A percentile compares a stretch with the other conserved stretches of the same genome.
These are phyloP conservation scores for Erodium texanum DNA, from an alignment of 441 rosid genomes.

Conservation along the genomic window DNA sequence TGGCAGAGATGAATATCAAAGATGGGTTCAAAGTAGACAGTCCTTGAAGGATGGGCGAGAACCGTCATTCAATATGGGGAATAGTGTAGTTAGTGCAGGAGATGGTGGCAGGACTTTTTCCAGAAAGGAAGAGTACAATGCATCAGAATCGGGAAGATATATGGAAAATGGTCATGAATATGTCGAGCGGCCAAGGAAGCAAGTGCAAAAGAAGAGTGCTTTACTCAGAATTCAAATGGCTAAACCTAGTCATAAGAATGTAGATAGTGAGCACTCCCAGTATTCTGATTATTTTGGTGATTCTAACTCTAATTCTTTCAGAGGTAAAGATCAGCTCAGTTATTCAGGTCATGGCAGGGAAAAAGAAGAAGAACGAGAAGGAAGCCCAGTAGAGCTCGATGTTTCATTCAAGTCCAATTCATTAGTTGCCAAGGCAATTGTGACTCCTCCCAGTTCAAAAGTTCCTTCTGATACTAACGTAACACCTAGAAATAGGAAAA, in stretches of 20 bases:
- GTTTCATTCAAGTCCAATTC: conserved; percentile 76
- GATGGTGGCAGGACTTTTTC: conserved; percentile 27
- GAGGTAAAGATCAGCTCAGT: conserved; percentile 41
- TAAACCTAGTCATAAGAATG: conserved; percentile 38
- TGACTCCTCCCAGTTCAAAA: conserved; percentile 32
- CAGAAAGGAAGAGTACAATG: conserved; percentile 36
- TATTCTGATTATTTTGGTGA: conserved; percentile 31
- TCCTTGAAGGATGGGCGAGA: conserved; percentile 19
- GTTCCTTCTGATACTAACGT: conserved; percentile 25
- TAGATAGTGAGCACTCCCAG: conserved; percentile 41
- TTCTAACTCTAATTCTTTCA: conserved; percentile 33
- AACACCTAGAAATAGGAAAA: conserved; percentile 43
- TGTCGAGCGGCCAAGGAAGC: conserved; percentile 43
- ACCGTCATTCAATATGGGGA: conserved; percentile 24
- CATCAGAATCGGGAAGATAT: conserved; percentile 33
- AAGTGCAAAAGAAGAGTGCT: conserved; percentile 71
- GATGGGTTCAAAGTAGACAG: conserved; percentile 33
- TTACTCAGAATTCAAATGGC: conserved; percentile 65
- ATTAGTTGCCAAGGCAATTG: conserved; percentile 64
- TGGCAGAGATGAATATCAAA: conserved; percentile 30
- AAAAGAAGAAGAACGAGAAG: conserved; percentile 13
- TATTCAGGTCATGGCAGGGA: conserved; percentile 27
- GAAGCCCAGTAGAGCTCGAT: conserved; percentile 64
- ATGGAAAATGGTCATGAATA: conserved; percentile 43
- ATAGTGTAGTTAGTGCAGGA: conserved; percentile 21